These are phyloP conservation scores for Termitomyces sp. DNA, from an alignment of 768 basidiomycete species.

Conservation along the genomic window DNA sequence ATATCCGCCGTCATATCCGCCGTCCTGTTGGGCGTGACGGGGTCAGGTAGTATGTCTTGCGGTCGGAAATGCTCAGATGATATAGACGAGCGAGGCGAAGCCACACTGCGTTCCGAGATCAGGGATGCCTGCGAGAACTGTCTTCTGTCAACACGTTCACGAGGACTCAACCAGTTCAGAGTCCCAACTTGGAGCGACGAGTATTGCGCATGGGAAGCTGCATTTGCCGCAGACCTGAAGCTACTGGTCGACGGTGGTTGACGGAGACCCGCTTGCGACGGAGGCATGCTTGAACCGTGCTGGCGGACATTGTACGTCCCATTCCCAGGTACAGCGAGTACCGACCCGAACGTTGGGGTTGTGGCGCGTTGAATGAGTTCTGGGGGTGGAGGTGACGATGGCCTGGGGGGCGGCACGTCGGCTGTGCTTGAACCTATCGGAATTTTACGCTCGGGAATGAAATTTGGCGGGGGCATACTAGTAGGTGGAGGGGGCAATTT, in stretches of 20 bases:
- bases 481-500: conserved; percentile 64
- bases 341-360: conserved; percentile 71
- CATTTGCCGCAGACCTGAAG: conserved; percentile 70
- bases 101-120: conserved; percentile 58
- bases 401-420: conserved; percentile 75
- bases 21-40: conserved; percentile 41
- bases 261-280: conserved; percentile 58
- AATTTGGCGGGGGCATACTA: conserved; percentile 71
- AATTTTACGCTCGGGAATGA: conserved; percentile 65
- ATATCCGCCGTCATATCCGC: conserved; percentile 39
- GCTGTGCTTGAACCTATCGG: conserved; percentile 37
- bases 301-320: conserved; percentile 44
- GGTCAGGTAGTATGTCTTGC: conserved; percentile 28
- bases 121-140: conserved; percentile 68
- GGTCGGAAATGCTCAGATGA: conserved; percentile 66
- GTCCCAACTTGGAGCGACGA: conserved; percentile 34
- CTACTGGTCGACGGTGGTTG: conserved; percentile 76
- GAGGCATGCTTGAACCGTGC: conserved; percentile 74
- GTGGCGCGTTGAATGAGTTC: conserved; percentile 92
- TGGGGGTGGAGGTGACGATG: conserved; percentile 87
- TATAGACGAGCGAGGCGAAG: conserved; percentile 75
- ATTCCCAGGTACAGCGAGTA: conserved; percentile 50
- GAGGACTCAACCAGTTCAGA: conserved; percentile 43
- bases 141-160: conserved; percentile 43
- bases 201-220: conserved; percentile 45